Evolutionary conservation across 768 basidiomycete species (phyloP), one percentile per base, ranked within the genome.

Genomic region (Kwoniella heveanensis): DNA sequence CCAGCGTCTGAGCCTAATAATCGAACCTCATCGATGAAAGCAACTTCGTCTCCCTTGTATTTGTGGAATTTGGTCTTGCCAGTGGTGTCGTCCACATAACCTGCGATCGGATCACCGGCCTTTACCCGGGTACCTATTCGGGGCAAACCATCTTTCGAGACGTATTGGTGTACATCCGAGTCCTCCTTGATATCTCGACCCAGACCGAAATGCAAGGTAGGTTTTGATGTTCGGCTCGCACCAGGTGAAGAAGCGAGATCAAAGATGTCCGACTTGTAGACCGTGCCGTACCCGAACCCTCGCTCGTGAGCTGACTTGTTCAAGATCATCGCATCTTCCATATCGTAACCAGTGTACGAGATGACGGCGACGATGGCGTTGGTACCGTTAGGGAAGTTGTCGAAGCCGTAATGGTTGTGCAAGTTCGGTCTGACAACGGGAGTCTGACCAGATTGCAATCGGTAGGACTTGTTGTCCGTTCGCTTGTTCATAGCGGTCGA

Each of bases 241-340:
- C 90, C 90, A 21, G 84, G 84, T 60, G 89, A 82, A 55, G 92
- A 89, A 76, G 89, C 89, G 19, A 99, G 84, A 80, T 98, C 95
- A 61, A 97, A 83, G 44, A 90, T 89, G 75, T 93, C 88, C 3
- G 91, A 88, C 80, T 98, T 98, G 84, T 97, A 98, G 30, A 99
- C 87, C 0, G 93, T 91, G 26, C 96, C 96, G 77, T 98, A 95
- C 0, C 85, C 93, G 77, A 99, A 99, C 0, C 96, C 96, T 30
- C 96, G 89, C 81, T 99, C 96, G 77, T 99, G 93, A 2, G 92
- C 89, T 0, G 94, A 98, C 82, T 99, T 99, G 81, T 99, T 99
- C 55, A 99, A 83, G 70, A 99, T 99, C 96, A 99, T 99, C 69
- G 96, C 96, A 73, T 99, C 96, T 82, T 99, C 96, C 96, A 99